A percentile compares a stretch with the other conserved stretches of the same genome.
Conservation (phyloP, 768 basidiomycete genomes). For the Tylopilus subfusipes region DNA sequence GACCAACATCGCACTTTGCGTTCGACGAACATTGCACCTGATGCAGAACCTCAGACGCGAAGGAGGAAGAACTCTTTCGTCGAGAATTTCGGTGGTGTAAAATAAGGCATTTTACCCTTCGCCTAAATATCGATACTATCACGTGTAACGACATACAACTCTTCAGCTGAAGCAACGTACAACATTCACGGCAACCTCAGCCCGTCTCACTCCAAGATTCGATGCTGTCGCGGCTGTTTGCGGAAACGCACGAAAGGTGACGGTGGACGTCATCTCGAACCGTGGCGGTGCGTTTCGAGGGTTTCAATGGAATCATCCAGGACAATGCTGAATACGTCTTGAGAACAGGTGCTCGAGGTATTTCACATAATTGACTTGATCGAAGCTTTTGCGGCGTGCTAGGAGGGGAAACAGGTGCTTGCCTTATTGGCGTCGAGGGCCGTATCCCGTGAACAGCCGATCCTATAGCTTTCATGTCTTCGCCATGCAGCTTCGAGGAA, state of each 20-base stretch:
- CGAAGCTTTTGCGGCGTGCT: constrained; percentile 27
- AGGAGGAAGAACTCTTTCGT: background rate
- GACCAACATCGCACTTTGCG: background rate
- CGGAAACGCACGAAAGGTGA: constrained; percentile 7
- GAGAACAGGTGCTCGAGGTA: constrained; percentile 10
- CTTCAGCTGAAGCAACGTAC: constrained; percentile 5
- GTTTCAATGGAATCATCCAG: constrained; percentile 26
- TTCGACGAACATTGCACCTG: background rate
- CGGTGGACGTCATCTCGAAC: constrained; percentile 3
- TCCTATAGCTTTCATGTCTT: background rate
- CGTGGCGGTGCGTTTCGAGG: constrained; percentile 4
- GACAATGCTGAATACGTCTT: constrained; percentile 24
- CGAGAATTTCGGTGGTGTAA: background rate
- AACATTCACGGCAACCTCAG: background rate
- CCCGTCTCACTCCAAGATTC: constrained; percentile 35
- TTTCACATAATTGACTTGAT: constrained; percentile 9
- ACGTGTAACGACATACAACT: constrained; percentile 16
- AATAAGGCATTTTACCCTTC: background rate
- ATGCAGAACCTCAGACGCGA: background rate
- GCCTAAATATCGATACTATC: background rate
- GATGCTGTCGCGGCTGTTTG: constrained; percentile 32
- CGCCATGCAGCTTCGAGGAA: constrained; percentile 9
- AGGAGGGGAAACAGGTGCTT: constrained; percentile 17
- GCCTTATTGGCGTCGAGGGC: constrained; percentile 23
- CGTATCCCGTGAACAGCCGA: background rate